phyloP scores from a whole-genome alignment of 768 basidiomycete genomes.

The Dioszegia aurantiaca region DNA sequence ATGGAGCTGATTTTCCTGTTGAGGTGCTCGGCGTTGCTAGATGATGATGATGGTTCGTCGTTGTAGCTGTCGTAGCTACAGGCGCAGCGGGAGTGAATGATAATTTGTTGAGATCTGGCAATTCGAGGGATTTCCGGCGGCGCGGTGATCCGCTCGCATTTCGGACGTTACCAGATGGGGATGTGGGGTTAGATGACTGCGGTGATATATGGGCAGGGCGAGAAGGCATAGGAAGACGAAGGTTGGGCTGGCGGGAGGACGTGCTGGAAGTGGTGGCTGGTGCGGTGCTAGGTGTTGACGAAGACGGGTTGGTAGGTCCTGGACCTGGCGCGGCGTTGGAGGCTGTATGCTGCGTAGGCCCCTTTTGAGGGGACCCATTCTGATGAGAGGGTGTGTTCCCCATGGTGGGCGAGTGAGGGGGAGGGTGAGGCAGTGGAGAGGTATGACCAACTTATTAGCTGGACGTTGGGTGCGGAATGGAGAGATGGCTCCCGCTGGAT shows the following conservation, averaged over 20 bases:
- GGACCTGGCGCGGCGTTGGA: slow-evolving; percentile 6
- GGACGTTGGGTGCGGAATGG: slow-evolving; percentile 5
- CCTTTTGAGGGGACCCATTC: slow-evolving; percentile 8
- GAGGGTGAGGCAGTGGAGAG: background rate
- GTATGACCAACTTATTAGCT: too few relatives aligned
- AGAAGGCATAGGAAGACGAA: slow-evolving; percentile 41
- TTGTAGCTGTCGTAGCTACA: slow-evolving; percentile 32
- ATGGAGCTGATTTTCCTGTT: background rate
- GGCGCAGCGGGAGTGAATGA: slow-evolving; percentile 46
- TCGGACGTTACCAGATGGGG: slow-evolving; percentile 28
- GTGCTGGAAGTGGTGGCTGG: background rate
- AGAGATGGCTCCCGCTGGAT: background rate
- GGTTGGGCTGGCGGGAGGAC: slow-evolving; percentile 23
- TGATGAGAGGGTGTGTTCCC: slow-evolving; percentile 25
- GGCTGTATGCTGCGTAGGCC: background rate
- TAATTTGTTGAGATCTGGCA: slow-evolving; percentile 51
- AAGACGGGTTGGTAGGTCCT: slow-evolving; percentile 11
- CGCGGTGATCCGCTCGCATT: slow-evolving; percentile 34
- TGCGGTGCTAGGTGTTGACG: slow-evolving; percentile 6
- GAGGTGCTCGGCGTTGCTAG: background rate
- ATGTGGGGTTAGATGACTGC: slow-evolving; percentile 43
- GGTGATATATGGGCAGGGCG: slow-evolving; percentile 40
- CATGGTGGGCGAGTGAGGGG: slow-evolving; percentile 12
- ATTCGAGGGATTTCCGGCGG: slow-evolving; percentile 50
- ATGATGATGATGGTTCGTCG: slow-evolving; percentile 31